Evolutionary conservation across 257 asterid species (phyloP).

Genomic region (Penstemon barbatus): DNA sequence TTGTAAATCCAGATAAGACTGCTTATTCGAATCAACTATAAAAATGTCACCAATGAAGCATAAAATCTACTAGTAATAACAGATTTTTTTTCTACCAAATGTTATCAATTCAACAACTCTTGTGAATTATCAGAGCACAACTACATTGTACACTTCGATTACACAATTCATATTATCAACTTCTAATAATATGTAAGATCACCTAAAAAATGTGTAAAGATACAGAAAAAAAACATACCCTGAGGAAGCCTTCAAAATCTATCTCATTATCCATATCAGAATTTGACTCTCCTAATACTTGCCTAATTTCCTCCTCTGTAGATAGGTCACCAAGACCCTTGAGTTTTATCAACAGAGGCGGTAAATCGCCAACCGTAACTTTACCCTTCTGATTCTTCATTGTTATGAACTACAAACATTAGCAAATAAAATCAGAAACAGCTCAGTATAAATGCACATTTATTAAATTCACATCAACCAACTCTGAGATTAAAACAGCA

Average conservation of each 20-base stretch:
- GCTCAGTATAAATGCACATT: constrained; percentile 26
- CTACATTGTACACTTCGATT: constrained; percentile 4
- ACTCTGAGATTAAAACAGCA: constrained; percentile 9
- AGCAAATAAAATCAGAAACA: constrained; percentile 11
- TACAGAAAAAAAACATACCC: constrained; percentile 45
- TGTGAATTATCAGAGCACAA: constrained; percentile 8
- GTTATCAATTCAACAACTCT: constrained; percentile 11
- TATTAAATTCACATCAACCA: constrained; percentile 23
- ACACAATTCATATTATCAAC: constrained; percentile 9
- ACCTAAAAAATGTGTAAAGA: constrained; percentile 6
- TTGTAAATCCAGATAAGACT: constrained; percentile 79
- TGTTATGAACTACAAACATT: constrained; percentile 52
- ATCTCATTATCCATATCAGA: constrained; percentile 60
- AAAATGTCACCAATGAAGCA: constrained; percentile 26
- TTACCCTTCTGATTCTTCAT: constrained; percentile 72
- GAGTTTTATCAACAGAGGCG: constrained; percentile 65
- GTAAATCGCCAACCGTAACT: constrained; percentile 71
- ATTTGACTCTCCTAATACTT: constrained; percentile 49
- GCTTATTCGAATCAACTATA: constrained; percentile 37
- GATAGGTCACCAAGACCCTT: constrained; percentile 56
- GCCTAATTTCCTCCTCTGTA: constrained; percentile 70
- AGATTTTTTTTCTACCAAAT: neutral
- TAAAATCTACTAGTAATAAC: constrained; percentile 21
- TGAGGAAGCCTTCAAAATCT: constrained; percentile 92
- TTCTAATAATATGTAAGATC: neutral